phyloP scores from a whole-genome alignment of 2,329 filamentous ascomycete genomes.

The Verticillium dahliae region DNA sequence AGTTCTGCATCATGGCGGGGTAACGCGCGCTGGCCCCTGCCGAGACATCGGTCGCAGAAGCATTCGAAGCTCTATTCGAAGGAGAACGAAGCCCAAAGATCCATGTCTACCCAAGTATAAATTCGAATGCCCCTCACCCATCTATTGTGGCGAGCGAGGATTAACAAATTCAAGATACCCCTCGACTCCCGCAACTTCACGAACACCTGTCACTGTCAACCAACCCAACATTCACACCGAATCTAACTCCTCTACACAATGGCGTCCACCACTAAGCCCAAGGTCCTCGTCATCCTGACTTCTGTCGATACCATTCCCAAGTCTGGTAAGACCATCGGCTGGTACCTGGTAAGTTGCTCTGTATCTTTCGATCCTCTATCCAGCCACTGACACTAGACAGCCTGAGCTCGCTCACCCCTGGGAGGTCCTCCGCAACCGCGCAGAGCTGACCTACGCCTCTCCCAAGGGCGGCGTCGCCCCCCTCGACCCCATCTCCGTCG shows the following conservation, averaged over 20 bases:
- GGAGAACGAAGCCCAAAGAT: not conserved
- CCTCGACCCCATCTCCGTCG: slow-evolving; percentile 52
- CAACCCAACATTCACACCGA: not conserved
- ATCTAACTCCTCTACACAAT: slow-evolving; percentile 21
- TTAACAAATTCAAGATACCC: not conserved
- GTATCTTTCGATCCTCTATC: not conserved
- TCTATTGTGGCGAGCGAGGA: not conserved
- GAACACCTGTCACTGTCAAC: not conserved
- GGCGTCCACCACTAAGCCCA: slow-evolving; percentile 31
- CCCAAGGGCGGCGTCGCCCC: slow-evolving; percentile 56
- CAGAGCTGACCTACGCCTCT: slow-evolving; percentile 52
- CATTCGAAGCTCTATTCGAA: not conserved
- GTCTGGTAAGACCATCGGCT: slow-evolving; percentile 55
- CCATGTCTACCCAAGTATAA: not conserved
- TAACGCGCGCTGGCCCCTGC: not conserved
- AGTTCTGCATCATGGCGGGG: not conserved
- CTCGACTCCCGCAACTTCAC: not conserved
- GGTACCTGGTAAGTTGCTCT: slow-evolving; percentile 53
- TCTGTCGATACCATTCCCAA: slow-evolving; percentile 47
- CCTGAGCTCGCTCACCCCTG: slow-evolving; percentile 61
- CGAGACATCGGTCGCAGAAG: not conserved
- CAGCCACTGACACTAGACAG: slow-evolving; percentile 19
- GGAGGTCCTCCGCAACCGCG: slow-evolving; percentile 42
- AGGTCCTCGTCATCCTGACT: slow-evolving; percentile 66
- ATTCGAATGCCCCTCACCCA: not conserved